These are phyloP conservation scores for Puccinia brachypodii DNA, from an alignment of 1,284 basidiomycete genomes.

Conservation along the genomic window DNA sequence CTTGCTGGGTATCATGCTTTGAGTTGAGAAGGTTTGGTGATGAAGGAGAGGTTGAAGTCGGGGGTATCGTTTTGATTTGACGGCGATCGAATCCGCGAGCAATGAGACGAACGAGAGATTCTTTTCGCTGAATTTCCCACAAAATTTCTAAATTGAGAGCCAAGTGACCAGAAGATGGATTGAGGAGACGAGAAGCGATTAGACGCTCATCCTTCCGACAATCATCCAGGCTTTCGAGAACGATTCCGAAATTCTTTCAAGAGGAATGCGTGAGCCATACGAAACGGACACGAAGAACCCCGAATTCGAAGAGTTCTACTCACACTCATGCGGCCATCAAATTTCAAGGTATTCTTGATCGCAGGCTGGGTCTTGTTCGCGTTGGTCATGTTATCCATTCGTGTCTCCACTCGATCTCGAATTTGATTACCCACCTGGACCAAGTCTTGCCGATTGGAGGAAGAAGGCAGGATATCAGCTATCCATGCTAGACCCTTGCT, in stretches of 20 bases:
- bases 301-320: neutral
- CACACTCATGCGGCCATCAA: constrained; percentile 3
- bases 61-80: neutral
- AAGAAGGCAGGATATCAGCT: too few relatives aligned
- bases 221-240: constrained; percentile 1
- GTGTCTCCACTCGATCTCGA: neutral
- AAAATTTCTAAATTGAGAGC: neutral
- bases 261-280: neutral
- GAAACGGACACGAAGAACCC: neutral
- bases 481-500: too few relatives aligned
- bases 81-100: constrained; percentile 18
- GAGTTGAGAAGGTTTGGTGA: neutral
- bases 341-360: neutral
- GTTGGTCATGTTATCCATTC: neutral
- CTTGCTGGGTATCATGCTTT: neutral
- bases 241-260: neutral
- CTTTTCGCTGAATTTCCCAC: constrained; percentile 21
- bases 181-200: neutral
- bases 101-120: neutral
- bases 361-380: neutral
- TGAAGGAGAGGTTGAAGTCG: neutral
- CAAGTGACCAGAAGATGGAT: neutral
- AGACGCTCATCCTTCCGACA: constrained; percentile 7
- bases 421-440: too few relatives aligned
- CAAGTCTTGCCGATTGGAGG: too few relatives aligned